phyloP scores from a whole-genome alignment of 2,329 filamentous ascomycete genomes.

The Ceratocystis harringtonii region DNA sequence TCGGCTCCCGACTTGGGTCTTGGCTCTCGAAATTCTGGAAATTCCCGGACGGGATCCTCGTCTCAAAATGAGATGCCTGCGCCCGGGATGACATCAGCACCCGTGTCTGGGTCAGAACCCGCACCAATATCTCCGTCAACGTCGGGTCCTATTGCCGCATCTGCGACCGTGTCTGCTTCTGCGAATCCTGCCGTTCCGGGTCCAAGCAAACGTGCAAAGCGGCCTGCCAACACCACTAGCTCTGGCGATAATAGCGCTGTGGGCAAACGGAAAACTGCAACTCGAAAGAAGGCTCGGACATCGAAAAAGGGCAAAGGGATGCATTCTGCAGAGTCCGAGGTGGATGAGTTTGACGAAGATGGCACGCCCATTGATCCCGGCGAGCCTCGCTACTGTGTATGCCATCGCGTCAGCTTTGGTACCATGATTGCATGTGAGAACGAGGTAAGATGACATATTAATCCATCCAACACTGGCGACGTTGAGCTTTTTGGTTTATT shows the following conservation, averaged over 20 bases:
- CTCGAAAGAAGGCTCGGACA: conserved; percentile 45
- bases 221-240: conserved; percentile 49
- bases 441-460: conserved; percentile 37
- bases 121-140: not conserved
- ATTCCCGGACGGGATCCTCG: conserved; percentile 14
- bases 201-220: conserved; percentile 46
- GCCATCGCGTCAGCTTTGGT: conserved; percentile 66
- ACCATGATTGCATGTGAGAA: conserved; percentile 77
- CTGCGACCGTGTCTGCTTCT: conserved; percentile 14
- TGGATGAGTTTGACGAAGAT: conserved; percentile 50
- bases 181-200: conserved; percentile 21
- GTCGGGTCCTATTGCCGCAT: not conserved
- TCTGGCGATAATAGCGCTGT: conserved; percentile 51
- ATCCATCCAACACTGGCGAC: not conserved
- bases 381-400: conserved; percentile 63
- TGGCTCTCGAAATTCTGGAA: not conserved
- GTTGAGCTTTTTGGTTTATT: too few relatives aligned
- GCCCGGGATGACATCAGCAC: conserved; percentile 38
- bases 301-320: conserved; percentile 37
- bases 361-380: conserved; percentile 57
- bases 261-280: conserved; percentile 55
- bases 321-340: conserved; percentile 32
- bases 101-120: conserved; percentile 32
- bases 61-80: conserved; percentile 20
- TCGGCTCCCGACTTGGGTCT: conserved; percentile 20